These are phyloP conservation scores for Warburgia ugandensis DNA, from an alignment of 164 flowering plant species.

Conservation along the genomic window DNA sequence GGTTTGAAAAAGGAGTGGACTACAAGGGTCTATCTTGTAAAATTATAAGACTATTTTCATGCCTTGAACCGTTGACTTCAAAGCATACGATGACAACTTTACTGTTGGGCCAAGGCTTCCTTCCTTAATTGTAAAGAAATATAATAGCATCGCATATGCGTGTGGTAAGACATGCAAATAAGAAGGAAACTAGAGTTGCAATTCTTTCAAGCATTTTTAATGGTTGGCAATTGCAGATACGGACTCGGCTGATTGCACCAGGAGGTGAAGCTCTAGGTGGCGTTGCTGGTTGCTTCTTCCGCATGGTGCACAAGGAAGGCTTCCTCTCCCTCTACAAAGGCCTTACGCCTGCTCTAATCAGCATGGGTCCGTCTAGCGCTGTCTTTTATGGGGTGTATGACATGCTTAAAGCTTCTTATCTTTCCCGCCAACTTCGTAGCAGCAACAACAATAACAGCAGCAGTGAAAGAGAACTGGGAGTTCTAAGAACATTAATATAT, in stretches of 20 bases:
- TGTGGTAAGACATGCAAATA: no score
- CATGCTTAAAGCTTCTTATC: slow-evolving; percentile 14
- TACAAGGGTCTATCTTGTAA: no score
- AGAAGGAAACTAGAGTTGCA: no score
- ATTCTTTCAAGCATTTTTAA: no score
- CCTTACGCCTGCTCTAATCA: slow-evolving; percentile 15
- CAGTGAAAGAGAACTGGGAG: background rate
- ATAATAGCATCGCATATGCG: no score
- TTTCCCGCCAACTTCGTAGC: background rate
- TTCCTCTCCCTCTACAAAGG: slow-evolving; percentile 16
- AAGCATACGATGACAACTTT: no score
- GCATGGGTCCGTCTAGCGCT: slow-evolving; percentile 15
- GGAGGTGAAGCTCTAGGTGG: slow-evolving; percentile 16
- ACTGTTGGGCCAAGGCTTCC: no score
- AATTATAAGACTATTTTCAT: no score
- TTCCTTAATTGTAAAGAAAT: no score
- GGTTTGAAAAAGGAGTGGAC: no score
- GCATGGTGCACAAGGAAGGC: slow-evolving; percentile 14
- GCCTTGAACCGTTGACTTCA: no score
- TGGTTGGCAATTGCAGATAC: slow-evolving; percentile 12
- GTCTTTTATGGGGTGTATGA: slow-evolving; percentile 12
- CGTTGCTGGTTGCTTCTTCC: slow-evolving; percentile 6
- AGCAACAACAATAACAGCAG: background rate
- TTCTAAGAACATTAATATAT: slow-evolving; percentile 8
- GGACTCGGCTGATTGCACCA: slow-evolving; percentile 14